A percentile compares a stretch with the other conserved stretches of the same genome.
Conservation (phyloP, 257 asterid species). For the Plantago ovata region DNA sequence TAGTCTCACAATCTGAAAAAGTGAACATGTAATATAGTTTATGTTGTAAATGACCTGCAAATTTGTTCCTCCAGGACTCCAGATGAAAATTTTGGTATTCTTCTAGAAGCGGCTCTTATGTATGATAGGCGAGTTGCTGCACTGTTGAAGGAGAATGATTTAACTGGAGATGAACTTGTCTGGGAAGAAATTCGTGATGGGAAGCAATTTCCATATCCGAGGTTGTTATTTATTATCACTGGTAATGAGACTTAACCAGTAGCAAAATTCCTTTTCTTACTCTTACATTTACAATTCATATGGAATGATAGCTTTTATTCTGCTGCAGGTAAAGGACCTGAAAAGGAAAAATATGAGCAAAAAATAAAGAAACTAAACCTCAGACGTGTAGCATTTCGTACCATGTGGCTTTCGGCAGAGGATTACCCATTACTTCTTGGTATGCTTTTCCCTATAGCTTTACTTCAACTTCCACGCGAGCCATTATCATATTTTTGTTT, state of each 20-base stretch:
- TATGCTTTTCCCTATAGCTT: constrained; percentile 24
- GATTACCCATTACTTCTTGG: constrained; percentile 98
- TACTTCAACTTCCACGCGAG: not conserved
- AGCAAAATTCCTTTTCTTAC: not conserved
- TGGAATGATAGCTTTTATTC: constrained; percentile 12
- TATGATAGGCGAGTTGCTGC: constrained; percentile 95
- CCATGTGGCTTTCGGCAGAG: constrained; percentile 96
- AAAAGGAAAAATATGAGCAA: constrained; percentile 88
- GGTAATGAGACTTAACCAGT: constrained; percentile 46
- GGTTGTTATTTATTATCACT: constrained; percentile 85
- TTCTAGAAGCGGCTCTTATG: constrained; percentile 95
- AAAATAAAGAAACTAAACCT: constrained; percentile 73
- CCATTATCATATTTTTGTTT: constrained; percentile 19
- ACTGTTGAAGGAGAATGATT: constrained; percentile 66
- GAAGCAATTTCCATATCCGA: constrained; percentile 58
- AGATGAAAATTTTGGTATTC: constrained; percentile 90
- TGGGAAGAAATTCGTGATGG: constrained; percentile 70
- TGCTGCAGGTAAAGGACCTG: constrained; percentile 90
- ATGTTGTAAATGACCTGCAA: constrained; percentile 8
- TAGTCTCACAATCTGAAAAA: not conserved
- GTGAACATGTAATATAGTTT: not conserved
- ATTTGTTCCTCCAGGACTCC: constrained; percentile 64
- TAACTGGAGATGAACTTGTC: constrained; percentile 47
- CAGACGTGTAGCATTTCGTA: constrained; percentile 90
- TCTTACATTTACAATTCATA: not conserved